Evolutionary conservation across 2,329 filamentous ascomycete genomes (phyloP).

Genomic region (Aspergillus ochraceoroseus): DNA sequence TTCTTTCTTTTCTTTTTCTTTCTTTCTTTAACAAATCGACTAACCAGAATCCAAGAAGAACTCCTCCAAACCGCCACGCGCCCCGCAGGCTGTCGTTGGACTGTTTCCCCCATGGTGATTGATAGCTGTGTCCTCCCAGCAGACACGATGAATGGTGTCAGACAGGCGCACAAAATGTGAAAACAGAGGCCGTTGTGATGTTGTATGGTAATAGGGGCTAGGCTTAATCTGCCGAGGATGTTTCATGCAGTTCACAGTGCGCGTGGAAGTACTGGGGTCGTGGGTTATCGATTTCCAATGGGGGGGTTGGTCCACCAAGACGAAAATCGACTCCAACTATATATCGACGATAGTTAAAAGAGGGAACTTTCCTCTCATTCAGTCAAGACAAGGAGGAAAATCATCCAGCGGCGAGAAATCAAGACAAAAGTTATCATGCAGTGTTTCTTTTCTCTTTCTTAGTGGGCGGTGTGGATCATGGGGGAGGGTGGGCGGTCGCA

Average conservation of each 20-base stretch:
- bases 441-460: no score
- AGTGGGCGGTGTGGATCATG: conserved; percentile 27
- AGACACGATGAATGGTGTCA: neutral
- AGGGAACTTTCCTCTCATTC: neutral
- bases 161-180: conserved; percentile 1
- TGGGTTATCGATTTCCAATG: no score
- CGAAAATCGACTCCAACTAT: no score
- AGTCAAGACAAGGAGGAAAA: no score
- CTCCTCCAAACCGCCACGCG: conserved; percentile 33
- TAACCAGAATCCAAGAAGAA: conserved; percentile 41
- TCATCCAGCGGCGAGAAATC: no score
- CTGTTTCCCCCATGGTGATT: conserved; percentile 32
- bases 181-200: neutral
- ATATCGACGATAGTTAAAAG: no score
- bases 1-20: no score
- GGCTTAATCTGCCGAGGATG: conserved; percentile 11
- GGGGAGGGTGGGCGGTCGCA: neutral
- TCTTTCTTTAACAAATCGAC: no score
- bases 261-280: conserved; percentile 7
- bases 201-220: conserved; percentile 2
- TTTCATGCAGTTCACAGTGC: conserved; percentile 18
- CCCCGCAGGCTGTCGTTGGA: conserved; percentile 32
- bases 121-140: conserved; percentile 14
- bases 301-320: no score
- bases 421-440: no score